Evolutionary conservation across 2,329 filamentous ascomycete species (phyloP).

Genomic region (Aspergillus calidoustus): DNA sequence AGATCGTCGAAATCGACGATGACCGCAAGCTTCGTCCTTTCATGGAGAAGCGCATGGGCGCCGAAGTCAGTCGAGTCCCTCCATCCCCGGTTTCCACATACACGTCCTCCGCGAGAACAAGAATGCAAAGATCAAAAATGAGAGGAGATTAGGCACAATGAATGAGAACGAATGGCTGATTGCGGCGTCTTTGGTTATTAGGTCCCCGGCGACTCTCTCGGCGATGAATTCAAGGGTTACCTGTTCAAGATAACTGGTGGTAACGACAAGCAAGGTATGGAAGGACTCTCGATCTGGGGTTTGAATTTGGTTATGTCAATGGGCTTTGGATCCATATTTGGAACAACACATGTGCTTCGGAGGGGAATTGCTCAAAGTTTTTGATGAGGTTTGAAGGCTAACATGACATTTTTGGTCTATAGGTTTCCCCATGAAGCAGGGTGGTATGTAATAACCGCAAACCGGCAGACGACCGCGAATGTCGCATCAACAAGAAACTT

Average conservation of each 20-base stretch:
- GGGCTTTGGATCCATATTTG: neutral
- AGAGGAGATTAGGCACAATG: conserved; percentile 5
- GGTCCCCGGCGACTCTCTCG: conserved; percentile 90
- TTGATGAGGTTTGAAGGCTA: conserved; percentile 26
- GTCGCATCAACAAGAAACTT: conserved; percentile 29
- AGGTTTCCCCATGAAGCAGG: conserved; percentile 99
- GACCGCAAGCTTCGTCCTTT: conserved; percentile 98
- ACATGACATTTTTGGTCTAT: conserved; percentile 24
- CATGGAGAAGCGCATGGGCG: conserved; percentile 92
- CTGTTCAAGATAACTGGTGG: conserved; percentile 99
- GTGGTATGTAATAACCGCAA: conserved; percentile 56
- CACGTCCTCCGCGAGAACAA: conserved; percentile 12
- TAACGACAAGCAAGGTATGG: conserved; percentile 96
- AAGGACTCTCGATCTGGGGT: conserved; percentile 8
- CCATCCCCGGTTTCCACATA: conserved; percentile 21
- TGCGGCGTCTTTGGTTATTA: conserved; percentile 47
- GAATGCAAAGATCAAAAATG: conserved; percentile 6
- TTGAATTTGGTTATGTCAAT: neutral
- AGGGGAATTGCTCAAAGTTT: neutral
- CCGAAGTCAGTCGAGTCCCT: conserved; percentile 48
- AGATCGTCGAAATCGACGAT: conserved; percentile 98
- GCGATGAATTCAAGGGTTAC: conserved; percentile 99
- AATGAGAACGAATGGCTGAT: conserved; percentile 37
- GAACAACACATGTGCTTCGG: neutral
- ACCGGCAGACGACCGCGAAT: conserved; percentile 25